Base-by-base conservation (phyloP, 345 rosid species). In the Cardamine resedifolia region DNA sequence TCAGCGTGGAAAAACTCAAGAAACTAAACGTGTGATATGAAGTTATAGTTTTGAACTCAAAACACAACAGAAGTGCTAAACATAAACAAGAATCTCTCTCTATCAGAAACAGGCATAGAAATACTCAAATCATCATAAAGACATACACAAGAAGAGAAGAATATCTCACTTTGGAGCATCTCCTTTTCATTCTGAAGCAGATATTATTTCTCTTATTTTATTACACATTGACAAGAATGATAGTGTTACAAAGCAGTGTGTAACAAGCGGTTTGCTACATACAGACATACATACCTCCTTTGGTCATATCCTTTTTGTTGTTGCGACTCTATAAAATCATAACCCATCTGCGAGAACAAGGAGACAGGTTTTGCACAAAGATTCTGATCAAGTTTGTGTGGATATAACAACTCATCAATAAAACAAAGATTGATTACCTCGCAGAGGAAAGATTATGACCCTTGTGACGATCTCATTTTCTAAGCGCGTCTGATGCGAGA, bases 401-500 rank as follows among this genome's bases (percentile, higher is more conserved):
- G 58, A 7, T 48, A 44, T 31, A 65, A 2, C 19, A 43, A 47
- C 20, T 63, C 47, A 31, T 14, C 16, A 43, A 45, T 45, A 12
- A 12, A 33, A 53, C 6, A 49, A 27, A 23, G 7, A 60, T 26
- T 19, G 15, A 18, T 68, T 20, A 59, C 63, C 78, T 38, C 24
- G 6, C 19, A 2, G 38, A n/a, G 49, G 62, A 50, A 60, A 72
- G 43, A 16, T 39, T 16, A 39, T 39, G 68, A 60, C 15, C 15
- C 18, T n/a, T 2, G 62, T 43, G 56, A 56, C 5, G 20, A 41
- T 41, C 41, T 82, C 87, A 88, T 6, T 52, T 73, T 28, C 48
- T 76, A 41, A 53, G 26, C 33, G 70, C 43, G 6, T 84, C 80
- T 10, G 96, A 81, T 43, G 85, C 23, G 44, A 90, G 92, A 64